Evolutionary conservation across 2,329 filamentous ascomycete species (phyloP), one percentile per base, ranked within the genome.

Genomic region (Penicillium hesseltinei): DNA sequence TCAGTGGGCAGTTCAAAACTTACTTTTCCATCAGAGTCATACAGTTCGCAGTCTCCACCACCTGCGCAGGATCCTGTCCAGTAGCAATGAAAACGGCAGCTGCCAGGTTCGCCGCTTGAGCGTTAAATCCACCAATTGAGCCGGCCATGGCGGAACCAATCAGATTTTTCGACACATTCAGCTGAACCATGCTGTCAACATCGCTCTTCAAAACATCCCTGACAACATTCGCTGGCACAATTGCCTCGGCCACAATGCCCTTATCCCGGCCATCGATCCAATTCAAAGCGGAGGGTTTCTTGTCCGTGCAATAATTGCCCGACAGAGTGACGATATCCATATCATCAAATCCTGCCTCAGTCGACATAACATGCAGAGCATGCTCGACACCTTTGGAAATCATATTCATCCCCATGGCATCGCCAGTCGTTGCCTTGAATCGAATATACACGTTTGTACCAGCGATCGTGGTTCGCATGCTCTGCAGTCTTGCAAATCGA

Each of bases 401-500:
- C 39, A 40, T 40, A 2, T 40, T 40, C 39, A 40, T 40, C 2
- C 19, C 39, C 35, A 38, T 38, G 1, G 35, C 35, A 0, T 38
- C 35, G 8, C 35, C 35, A 2, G 35, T 38, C 0, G 17, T 38
- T 0, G 35, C 1, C 17, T 38, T 38, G 4, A 38, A 38, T 38
- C 35, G 17, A 38, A 38, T n/a, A 38, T 38, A 38, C 8, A 38
- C 0, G 35, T 38, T 9, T 0, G 17, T 38, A 38, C 35, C 35
- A 10, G 35, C 17, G 1, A 38, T 38, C 0, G 35, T 38, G 1
- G 35, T 38, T 1, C 17, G 17, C 35, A 38, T 2, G 8, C 35
- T 38, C 8, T n/a, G 17, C 8, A 38, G 1, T 0, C 17, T 1
- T 1, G 35, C 35, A n/a, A 38, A 38, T n/a, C 35, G 0, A 2